A percentile compares a stretch with the other conserved stretches of the same genome.
Evolutionary conservation across 805 yeast species (phyloP).

Genomic region (Candida hungchunana): DNA sequence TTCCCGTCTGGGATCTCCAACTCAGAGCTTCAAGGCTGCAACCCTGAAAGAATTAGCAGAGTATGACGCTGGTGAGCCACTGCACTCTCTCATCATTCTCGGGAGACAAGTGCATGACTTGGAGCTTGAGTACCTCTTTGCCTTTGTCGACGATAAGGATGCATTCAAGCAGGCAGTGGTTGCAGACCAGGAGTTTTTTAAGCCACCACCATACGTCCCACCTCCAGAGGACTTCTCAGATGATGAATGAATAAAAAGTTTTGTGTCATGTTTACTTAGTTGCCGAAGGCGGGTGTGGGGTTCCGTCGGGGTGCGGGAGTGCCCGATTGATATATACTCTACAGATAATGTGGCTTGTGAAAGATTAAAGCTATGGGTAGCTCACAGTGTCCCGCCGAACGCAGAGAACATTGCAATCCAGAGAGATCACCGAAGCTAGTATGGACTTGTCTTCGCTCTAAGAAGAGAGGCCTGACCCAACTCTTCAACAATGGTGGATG

Average conservation of each 20-base stretch:
- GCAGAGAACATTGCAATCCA: too few relatives aligned
- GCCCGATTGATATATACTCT: too few relatives aligned
- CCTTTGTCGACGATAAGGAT: constrained; percentile 61
- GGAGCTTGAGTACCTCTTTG: constrained; percentile 80
- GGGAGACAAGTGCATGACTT: constrained; percentile 94
- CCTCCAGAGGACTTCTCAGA: constrained; percentile 34
- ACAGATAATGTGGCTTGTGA: too few relatives aligned
- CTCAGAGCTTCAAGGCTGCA: constrained; percentile 79
- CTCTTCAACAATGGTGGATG: too few relatives aligned
- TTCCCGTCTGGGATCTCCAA: constrained; percentile 84
- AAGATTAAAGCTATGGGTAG: too few relatives aligned
- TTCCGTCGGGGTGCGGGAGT: too few relatives aligned
- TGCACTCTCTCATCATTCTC: constrained; percentile 84
- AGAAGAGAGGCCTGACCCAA: too few relatives aligned
- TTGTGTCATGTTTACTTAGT: too few relatives aligned
- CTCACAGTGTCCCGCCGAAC: too few relatives aligned
- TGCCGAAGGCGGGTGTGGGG: too few relatives aligned
- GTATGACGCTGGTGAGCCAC: constrained; percentile 90
- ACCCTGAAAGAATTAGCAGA: constrained; percentile 71
- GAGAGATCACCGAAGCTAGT: too few relatives aligned
- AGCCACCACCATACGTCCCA: constrained; percentile 67
- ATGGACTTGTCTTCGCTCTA: too few relatives aligned
- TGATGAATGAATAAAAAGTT: neutral
- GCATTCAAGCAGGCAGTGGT: constrained; percentile 41
- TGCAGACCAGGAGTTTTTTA: constrained; percentile 63